A percentile compares a stretch with the other conserved stretches of the same genome.
These are phyloP conservation scores for Saturnispora gosingensis DNA, from an alignment of 805 yeast genomes.

Conservation along the genomic window DNA sequence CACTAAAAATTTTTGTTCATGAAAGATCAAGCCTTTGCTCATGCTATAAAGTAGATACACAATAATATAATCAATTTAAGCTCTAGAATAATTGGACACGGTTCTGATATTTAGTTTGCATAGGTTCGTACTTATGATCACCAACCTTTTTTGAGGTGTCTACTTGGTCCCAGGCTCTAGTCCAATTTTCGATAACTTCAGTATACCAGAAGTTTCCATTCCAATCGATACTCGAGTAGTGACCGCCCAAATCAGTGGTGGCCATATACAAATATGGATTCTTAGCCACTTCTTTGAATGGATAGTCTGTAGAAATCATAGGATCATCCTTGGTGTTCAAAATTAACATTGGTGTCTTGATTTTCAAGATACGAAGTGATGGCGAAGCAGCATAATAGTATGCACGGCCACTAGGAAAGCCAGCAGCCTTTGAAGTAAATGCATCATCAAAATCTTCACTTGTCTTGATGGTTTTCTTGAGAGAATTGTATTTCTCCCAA, in stretches of 20 bases:
- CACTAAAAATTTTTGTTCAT: neutral
- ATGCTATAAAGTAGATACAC: neutral
- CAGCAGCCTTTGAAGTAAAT: slow-evolving; percentile 54
- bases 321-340: slow-evolving; percentile 63
- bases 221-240: slow-evolving; percentile 42
- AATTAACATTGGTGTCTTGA: slow-evolving; percentile 54
- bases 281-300: slow-evolving; percentile 36
- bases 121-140: slow-evolving; percentile 16
- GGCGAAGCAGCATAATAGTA: slow-evolving; percentile 64
- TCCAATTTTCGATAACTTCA: slow-evolving; percentile 32
- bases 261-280: slow-evolving; percentile 54
- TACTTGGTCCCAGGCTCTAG: slow-evolving; percentile 28
- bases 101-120: slow-evolving; percentile 16
- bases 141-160: slow-evolving; percentile 11
- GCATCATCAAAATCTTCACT: slow-evolving; percentile 51
- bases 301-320: slow-evolving; percentile 45
- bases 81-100: neutral
- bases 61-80: neutral
- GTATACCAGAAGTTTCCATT: slow-evolving; percentile 42
- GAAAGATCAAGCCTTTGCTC: neutral
- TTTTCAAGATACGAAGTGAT: slow-evolving; percentile 41
- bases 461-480: slow-evolving; percentile 30
- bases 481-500: slow-evolving; percentile 21
- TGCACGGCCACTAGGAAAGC: slow-evolving; percentile 50
- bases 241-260: slow-evolving; percentile 64